A percentile compares a stretch with the other conserved stretches of the same genome.
Conservation (phyloP, 2,329 filamentous ascomycete genomes). For the Monosporascus sp. region DNA sequence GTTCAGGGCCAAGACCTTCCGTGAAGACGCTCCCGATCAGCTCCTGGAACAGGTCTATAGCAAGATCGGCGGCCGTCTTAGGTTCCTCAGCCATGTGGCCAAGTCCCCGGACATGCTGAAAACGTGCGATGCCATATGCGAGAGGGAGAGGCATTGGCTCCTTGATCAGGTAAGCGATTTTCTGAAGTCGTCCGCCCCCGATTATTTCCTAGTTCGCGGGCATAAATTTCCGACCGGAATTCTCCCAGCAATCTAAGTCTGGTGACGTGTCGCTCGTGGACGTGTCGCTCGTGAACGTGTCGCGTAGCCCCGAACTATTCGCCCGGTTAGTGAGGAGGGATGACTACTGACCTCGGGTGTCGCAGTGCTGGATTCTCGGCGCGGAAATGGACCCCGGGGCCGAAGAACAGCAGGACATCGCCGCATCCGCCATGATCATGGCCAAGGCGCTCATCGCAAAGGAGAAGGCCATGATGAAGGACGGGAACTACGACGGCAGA, state of each 20-base stretch:
- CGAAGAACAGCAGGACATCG: slow-evolving; percentile 58
- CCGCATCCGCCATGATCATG: slow-evolving; percentile 52
- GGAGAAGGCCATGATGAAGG: slow-evolving; percentile 29
- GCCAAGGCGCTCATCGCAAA: slow-evolving; percentile 50
- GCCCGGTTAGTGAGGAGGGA: too few species aligned
- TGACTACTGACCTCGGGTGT: too few species aligned
- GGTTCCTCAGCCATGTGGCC: slow-evolving; percentile 48
- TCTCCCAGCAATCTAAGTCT: too few species aligned
- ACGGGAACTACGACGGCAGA: slow-evolving; percentile 30
- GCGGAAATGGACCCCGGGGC: slow-evolving; percentile 64
- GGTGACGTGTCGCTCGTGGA: too few species aligned
- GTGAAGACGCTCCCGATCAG: slow-evolving; percentile 32
- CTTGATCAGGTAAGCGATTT: slow-evolving; percentile 43
- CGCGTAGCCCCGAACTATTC: too few species aligned
- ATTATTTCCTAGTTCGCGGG: too few species aligned
- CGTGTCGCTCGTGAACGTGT: too few species aligned
- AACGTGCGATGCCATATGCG: slow-evolving; percentile 52
- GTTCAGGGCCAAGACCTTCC: slow-evolving; percentile 43
- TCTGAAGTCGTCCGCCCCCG: too few species aligned
- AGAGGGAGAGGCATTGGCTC: slow-evolving; percentile 70
- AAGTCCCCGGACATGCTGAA: slow-evolving; percentile 46
- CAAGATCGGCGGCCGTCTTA: slow-evolving; percentile 47
- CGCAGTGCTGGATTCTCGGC: slow-evolving; percentile 65
- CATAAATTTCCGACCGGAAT: too few species aligned
- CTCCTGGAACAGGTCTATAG: slow-evolving; percentile 48